Percentiles rank a stretch among this genome's conserved stretches.
Evolutionary conservation across 2,329 filamentous ascomycete genomes (phyloP).

Genomic region (Pseudonectria buxi): DNA sequence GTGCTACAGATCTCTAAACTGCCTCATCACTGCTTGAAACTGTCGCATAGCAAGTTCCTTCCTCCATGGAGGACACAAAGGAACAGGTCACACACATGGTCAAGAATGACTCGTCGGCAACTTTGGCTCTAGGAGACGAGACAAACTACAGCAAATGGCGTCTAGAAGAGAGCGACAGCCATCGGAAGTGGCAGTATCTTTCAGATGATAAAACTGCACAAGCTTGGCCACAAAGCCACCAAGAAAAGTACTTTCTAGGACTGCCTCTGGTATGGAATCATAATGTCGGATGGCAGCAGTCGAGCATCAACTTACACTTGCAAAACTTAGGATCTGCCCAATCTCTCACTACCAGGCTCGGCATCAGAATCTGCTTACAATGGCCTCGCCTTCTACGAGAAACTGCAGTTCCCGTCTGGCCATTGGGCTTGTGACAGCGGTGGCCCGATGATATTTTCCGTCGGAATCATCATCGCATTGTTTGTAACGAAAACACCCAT

Average conservation of each 20-base stretch:
- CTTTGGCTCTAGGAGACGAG: slow-evolving; percentile 47
- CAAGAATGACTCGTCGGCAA: too few relatives aligned
- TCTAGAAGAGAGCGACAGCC: slow-evolving; percentile 71
- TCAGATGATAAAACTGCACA: slow-evolving; percentile 62
- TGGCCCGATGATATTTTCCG: slow-evolving; percentile 91
- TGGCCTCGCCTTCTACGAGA: slow-evolving; percentile 79
- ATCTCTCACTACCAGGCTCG: slow-evolving; percentile 61
- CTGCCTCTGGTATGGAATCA: slow-evolving; percentile 59
- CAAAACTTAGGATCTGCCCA: slow-evolving; percentile 66
- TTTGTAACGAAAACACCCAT: slow-evolving; percentile 86
- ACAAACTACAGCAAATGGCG: slow-evolving; percentile 84
- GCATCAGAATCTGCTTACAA: slow-evolving; percentile 76
- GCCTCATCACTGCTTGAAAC: too few relatives aligned
- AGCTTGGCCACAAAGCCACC: slow-evolving; percentile 76
- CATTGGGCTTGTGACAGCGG: slow-evolving; percentile 98
- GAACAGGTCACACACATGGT: too few relatives aligned
- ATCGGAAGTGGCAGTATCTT: slow-evolving; percentile 93
- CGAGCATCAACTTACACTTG: slow-evolving; percentile 5
- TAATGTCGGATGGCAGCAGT: not conserved
- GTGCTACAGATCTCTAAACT: too few relatives aligned
- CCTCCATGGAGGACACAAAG: too few relatives aligned
- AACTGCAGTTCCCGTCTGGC: slow-evolving; percentile 79
- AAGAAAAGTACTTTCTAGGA: slow-evolving; percentile 89
- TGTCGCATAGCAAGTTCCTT: too few relatives aligned
- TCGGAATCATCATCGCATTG: slow-evolving; percentile 77